phyloP scores from a whole-genome alignment of 441 rosid genomes.

The Jatropha podagrica region DNA sequence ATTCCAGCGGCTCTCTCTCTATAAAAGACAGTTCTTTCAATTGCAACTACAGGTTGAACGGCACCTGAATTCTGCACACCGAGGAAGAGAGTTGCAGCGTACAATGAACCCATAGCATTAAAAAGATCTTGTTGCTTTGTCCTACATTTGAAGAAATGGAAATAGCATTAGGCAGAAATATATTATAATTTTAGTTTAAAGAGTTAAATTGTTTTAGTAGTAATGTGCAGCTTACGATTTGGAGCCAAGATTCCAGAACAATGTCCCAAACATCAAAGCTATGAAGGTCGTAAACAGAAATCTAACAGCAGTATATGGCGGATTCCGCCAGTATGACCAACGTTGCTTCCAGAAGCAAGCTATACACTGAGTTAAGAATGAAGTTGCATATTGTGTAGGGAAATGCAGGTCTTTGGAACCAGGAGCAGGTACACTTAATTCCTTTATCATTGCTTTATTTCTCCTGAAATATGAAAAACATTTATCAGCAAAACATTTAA shows the following conservation, averaged over 20 bases:
- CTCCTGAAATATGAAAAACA: slow-evolving; percentile 41
- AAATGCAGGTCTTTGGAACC: slow-evolving; percentile 64
- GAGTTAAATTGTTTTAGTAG: not conserved
- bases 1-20: slow-evolving; percentile 75
- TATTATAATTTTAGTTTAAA: not conserved
- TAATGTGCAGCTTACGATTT: slow-evolving; percentile 41
- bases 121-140: slow-evolving; percentile 43
- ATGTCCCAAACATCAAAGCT: slow-evolving; percentile 72
- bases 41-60: slow-evolving; percentile 58
- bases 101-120: slow-evolving; percentile 72
- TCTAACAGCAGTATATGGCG: slow-evolving; percentile 73
- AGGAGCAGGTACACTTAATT: slow-evolving; percentile 54
- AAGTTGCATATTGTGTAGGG: slow-evolving; percentile 54
- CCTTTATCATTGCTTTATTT: slow-evolving; percentile 63
- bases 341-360: slow-evolving; percentile 90
- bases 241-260: slow-evolving; percentile 80
- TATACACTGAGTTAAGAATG: slow-evolving; percentile 56
- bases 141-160: slow-evolving; percentile 18
- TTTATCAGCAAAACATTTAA: not conserved
- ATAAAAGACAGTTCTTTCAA: slow-evolving; percentile 72
- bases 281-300: slow-evolving; percentile 59
- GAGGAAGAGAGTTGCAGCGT: slow-evolving; percentile 56
- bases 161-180: not conserved
- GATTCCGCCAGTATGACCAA: slow-evolving; percentile 86
- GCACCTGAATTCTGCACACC: slow-evolving; percentile 56